Evolutionary conservation across 2,329 filamentous ascomycete species (phyloP), one percentile per base, ranked within the genome.

Genomic region (Magnaporthiopsis rhizophila): DNA sequence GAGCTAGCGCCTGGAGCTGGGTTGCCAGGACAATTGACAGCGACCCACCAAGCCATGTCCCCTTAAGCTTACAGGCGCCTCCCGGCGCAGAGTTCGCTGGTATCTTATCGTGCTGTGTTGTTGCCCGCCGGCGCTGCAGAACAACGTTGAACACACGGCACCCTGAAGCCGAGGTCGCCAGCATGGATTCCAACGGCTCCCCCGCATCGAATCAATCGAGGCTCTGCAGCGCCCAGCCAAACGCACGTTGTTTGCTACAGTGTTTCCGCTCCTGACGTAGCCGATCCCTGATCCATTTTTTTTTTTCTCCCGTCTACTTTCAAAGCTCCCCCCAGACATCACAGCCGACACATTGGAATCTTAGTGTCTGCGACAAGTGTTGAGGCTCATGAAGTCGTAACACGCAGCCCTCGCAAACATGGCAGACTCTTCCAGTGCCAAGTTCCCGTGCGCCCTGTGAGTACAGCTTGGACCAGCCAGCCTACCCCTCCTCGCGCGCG

Each of bases 401-500:
- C 45, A 53, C 45, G n/a, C 45, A 53, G 9, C 18, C 18, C n/a
- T 53, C 45, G 7, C 45, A 24, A 63, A 38, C 26, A 63, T 63
- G 56, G 57, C 62, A 28, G 24, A 45, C 4, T n/a, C 53, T n/a
- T 18, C 56, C 15, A n/a, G 56, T 18, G 11, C 78, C 61, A 78
- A 80, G 21, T 89, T 88, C 70, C 86, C 87, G 62, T 89, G 86
- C 75, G 81, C 83, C 38, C 73, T 90, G 87, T 88, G 79, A 72
- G 85, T 77, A 21, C 34, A 53, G 45, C 45, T 24, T 53, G 45
- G 18, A n/a, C 45, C 18, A 24, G 5, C 45, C 34, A 8, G 30
- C 30, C 38, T 53, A 21, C 45, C 45, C 45, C 45, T 53, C 45
- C 21, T 21, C 4, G 18, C 45, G 45, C 45, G 7, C 18, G 45